phyloP scores from a whole-genome alignment of 495 filamentous ascomycete genomes.

The Penicillium mononematosum region DNA sequence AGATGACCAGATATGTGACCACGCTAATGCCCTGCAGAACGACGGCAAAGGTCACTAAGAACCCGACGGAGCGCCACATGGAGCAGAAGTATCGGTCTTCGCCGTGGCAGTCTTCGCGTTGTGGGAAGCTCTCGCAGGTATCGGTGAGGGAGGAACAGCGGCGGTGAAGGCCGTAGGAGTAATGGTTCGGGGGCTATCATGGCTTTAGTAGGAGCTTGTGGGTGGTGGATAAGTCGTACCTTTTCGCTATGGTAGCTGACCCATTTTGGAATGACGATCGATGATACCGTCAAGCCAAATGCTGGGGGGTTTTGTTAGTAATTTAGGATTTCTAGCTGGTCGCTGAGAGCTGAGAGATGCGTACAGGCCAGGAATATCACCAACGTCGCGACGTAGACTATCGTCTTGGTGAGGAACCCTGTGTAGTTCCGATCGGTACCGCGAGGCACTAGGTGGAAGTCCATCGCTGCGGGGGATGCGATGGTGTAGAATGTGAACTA shows the following conservation, averaged over 20 bases:
- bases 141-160: conserved; percentile 69
- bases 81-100: conserved; percentile 78
- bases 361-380: conserved; percentile 60
- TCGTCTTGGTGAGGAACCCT: conserved; percentile 48
- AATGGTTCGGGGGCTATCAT: conserved; percentile 47
- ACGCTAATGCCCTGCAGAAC: conserved; percentile 73
- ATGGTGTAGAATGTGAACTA: background rate
- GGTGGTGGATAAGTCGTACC: conserved; percentile 31
- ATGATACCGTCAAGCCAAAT: conserved; percentile 70
- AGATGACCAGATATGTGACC: conserved; percentile 69
- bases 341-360: conserved; percentile 20
- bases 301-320: conserved; percentile 49
- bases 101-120: conserved; percentile 65
- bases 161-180: conserved; percentile 76
- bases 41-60: conserved; percentile 78
- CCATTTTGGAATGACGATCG: conserved; percentile 78
- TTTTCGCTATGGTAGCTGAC: conserved; percentile 66
- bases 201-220: background rate
- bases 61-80: conserved; percentile 86
- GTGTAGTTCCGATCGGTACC: conserved; percentile 48
- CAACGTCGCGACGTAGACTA: conserved; percentile 59
- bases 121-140: conserved; percentile 58
- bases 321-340: background rate
- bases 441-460: conserved; percentile 45
- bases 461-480: conserved; percentile 29